These are phyloP conservation scores for Alternaria panax DNA, from an alignment of 2,329 filamentous ascomycete genomes.

Conservation along the genomic window DNA sequence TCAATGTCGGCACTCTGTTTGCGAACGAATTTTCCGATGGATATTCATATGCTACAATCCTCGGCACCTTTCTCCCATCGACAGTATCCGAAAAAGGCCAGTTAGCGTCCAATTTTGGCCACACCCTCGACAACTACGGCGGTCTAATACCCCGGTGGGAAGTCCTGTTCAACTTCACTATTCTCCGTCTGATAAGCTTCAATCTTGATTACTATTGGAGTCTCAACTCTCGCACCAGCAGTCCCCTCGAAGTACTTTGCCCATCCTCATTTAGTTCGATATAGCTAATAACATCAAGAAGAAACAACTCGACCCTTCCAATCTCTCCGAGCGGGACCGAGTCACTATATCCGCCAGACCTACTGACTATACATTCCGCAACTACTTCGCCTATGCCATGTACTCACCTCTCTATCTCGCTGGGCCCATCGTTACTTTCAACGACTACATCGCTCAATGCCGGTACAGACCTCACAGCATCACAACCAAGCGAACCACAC, in stretches of 20 bases:
- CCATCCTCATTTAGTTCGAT: conserved; percentile 3
- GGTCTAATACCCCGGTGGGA: conserved; percentile 93
- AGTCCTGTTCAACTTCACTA: conserved; percentile 95
- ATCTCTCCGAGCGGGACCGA: conserved; percentile 87
- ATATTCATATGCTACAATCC: conserved; percentile 74
- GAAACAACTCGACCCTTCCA: conserved; percentile 90
- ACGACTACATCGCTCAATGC: conserved; percentile 91
- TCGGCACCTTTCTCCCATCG: conserved; percentile 58
- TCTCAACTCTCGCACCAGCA: conserved; percentile 66
- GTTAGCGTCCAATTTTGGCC: conserved; percentile 66
- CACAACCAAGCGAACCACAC: conserved; percentile 71
- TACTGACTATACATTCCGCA: conserved; percentile 78
- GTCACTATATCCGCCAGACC: conserved; percentile 76
- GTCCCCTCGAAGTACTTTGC: conserved; percentile 78
- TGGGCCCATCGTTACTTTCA: conserved; percentile 95
- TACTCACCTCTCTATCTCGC: conserved; percentile 94
- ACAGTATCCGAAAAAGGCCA: conserved; percentile 52
- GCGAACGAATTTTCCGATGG: conserved; percentile 85
- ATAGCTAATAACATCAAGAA: conserved; percentile 81
- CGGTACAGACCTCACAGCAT: conserved; percentile 77
- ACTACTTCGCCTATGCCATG: conserved; percentile 87
- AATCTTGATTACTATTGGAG: conserved; percentile 98
- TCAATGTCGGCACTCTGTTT: conserved; percentile 86
- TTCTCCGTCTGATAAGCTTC: conserved; percentile 92
- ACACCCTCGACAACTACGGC: conserved; percentile 77